Evolutionary conservation across 208 protist species (phyloP).

Genomic region (Herpetomonas samuelpessoai): DNA sequence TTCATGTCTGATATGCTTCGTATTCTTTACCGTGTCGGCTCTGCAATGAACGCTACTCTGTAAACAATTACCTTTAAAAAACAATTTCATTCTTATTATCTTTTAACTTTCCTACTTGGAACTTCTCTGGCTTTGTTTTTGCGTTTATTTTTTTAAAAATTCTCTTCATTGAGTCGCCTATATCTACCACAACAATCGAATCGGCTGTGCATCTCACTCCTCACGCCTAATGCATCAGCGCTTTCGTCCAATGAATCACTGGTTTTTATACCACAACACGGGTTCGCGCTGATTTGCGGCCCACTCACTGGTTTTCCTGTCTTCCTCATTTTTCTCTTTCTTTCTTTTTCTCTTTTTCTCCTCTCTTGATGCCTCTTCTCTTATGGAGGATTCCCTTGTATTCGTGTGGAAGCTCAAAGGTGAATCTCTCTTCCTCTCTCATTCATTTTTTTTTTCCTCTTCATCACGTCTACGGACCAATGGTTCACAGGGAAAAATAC

Average conservation of each 20-base stretch:
- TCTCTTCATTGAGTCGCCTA: too few relatives aligned
- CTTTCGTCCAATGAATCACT: too few relatives aligned
- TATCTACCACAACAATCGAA: too few relatives aligned
- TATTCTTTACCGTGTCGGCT: too few relatives aligned
- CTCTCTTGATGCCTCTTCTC: not conserved
- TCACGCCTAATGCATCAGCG: too few relatives aligned
- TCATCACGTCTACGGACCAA: not conserved
- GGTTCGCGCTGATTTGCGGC: too few relatives aligned
- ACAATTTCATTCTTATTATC: not conserved
- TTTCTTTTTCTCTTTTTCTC: not conserved
- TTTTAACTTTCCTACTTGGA: not conserved
- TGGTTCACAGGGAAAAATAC: too few relatives aligned
- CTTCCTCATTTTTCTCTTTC: not conserved
- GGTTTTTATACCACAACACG: too few relatives aligned
- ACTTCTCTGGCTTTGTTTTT: not conserved
- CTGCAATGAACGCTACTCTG: too few relatives aligned
- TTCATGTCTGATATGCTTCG: too few relatives aligned
- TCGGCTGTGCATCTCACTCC: too few relatives aligned
- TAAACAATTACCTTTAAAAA: conserved; percentile 1
- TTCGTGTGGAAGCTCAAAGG: not conserved
- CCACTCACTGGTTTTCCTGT: not conserved
- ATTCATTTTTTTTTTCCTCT: not conserved
- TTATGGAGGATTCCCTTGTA: not conserved
- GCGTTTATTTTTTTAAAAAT: too few relatives aligned
- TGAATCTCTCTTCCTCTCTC: not conserved